Percentiles rank a stretch among this genome's conserved stretches.
phyloP scores from a whole-genome alignment of 495 filamentous ascomycete species.

The Penicillium bovifimosum region DNA sequence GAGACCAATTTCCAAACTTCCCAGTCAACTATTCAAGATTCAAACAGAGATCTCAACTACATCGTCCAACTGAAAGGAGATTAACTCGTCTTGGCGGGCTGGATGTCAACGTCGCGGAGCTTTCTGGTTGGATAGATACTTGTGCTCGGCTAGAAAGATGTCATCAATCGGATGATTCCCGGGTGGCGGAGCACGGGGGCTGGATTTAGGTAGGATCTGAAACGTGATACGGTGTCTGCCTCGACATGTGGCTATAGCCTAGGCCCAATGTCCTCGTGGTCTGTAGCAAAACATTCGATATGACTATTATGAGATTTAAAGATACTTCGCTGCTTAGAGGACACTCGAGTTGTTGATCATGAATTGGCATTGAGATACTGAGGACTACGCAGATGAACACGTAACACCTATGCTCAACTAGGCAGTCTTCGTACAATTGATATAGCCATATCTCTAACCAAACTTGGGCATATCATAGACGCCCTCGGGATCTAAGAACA shows the following conservation, averaged over 20 bases:
- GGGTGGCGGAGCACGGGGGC: background rate
- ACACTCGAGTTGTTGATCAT: no score
- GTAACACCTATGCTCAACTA: background rate
- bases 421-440: no score
- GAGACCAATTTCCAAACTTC: background rate
- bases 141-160: background rate
- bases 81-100: background rate
- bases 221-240: background rate
- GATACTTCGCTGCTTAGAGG: background rate
- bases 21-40: background rate
- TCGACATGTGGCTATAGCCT: background rate
- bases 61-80: background rate
- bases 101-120: background rate
- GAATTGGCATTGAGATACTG: no score
- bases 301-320: no score
- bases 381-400: background rate
- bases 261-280: background rate
- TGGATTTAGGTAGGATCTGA: background rate
- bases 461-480: conserved; percentile 51
- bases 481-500: conserved; percentile 46
- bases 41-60: background rate
- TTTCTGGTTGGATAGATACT: background rate
- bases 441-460: conserved; percentile 6
- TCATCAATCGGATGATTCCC: background rate
- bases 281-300: no score